phyloP scores from a whole-genome alignment of 805 yeast genomes.

The Cyberlindnera xylosilytica region DNA sequence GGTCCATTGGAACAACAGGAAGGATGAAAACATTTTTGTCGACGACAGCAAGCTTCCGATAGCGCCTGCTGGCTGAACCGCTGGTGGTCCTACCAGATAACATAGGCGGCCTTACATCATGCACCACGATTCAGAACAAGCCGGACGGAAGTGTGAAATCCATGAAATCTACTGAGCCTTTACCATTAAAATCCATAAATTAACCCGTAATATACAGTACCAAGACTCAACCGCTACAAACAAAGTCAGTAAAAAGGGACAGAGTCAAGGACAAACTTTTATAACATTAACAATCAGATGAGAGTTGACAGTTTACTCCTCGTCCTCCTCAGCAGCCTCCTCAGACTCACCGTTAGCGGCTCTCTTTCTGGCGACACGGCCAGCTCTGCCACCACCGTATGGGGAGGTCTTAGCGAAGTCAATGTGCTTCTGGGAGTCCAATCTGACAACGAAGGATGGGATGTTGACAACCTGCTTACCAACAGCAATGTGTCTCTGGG shows the following conservation, averaged over 20 bases:
- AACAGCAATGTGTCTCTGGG: conserved; percentile 99
- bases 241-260: conserved; percentile 1
- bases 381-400: conserved; percentile 99
- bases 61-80: too few relatives aligned
- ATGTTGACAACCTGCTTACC: conserved; percentile 99
- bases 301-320: conserved; percentile 46
- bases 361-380: conserved; percentile 92
- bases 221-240: conserved; percentile 6
- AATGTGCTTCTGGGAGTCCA: conserved; percentile 99
- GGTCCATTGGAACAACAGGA: too few relatives aligned
- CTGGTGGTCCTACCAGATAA: too few relatives aligned
- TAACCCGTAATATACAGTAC: conserved; percentile 9
- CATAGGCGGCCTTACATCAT: neutral
- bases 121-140: too few relatives aligned
- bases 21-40: too few relatives aligned
- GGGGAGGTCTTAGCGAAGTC: conserved; percentile 99
- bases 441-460: conserved; percentile 99
- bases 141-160: too few relatives aligned
- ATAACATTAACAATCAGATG: conserved; percentile 25
- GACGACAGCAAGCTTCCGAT: too few relatives aligned
- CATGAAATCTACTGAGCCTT: too few relatives aligned
- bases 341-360: conserved; percentile 49
- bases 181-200: conserved; percentile 5
- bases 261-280: conserved; percentile 10
- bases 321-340: conserved; percentile 68